Conservation (phyloP, 257 asterid species). For the Ocimum tenuiflorum region DNA sequence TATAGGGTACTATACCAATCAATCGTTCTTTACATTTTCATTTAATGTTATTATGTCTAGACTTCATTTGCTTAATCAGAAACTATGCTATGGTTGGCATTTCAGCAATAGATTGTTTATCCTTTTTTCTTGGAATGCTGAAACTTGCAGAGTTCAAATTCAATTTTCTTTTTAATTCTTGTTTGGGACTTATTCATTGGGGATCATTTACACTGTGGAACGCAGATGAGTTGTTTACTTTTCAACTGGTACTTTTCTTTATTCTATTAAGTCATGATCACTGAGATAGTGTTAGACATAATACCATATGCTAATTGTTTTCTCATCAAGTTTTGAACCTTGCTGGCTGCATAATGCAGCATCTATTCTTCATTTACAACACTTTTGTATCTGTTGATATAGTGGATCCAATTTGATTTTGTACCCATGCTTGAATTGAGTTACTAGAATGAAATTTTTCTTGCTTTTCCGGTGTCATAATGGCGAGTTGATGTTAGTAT, state of each 20-base stretch:
- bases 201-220: too few relatives aligned
- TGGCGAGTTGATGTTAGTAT: too few relatives aligned
- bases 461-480: too few relatives aligned
- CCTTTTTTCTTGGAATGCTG: neutral
- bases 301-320: neutral
- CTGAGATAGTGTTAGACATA: too few relatives aligned
- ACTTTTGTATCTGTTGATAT: neutral
- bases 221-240: too few relatives aligned
- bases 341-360: neutral
- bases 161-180: neutral
- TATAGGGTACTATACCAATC: slow-evolving; percentile 1
- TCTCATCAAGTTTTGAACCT: neutral
- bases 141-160: neutral
- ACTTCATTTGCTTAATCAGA: neutral
- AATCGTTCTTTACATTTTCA: too few relatives aligned
- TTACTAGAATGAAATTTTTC: neutral
- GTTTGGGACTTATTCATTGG: too few relatives aligned
- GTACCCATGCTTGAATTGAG: neutral
- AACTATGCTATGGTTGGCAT: neutral
- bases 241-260: too few relatives aligned
- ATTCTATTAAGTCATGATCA: too few relatives aligned
- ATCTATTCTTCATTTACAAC: neutral
- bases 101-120: neutral
- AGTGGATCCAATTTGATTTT: neutral
- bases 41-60: neutral